Evolutionary conservation across 1,139 yeast species (phyloP), one percentile per base, ranked within the genome.

Genomic region (Taiozyma onychis): DNA sequence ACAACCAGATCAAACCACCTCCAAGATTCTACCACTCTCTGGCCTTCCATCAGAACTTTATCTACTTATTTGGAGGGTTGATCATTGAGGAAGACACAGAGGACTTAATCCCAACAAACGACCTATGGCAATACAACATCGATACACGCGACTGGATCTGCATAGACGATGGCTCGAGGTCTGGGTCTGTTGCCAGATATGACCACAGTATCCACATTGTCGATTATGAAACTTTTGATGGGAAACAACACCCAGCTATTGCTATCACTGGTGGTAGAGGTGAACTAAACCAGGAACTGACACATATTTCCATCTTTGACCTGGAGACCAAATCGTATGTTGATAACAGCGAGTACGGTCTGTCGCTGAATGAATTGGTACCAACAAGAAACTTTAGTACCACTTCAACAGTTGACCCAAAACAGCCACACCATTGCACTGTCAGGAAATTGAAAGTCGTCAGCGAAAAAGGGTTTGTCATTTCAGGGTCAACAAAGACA

Each of bases 61-160:
- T 85, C 3, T 85, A 76, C 60, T 58, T 84, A 3, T 81, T 77
- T 61, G 93, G 93, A 21, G 95, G 95, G 0, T 63, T 85, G 34
- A 62, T 66, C 0, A 58, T 74, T 22, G 61, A 63, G 43, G 56
- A 55, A 7, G 48, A 52, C 22, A 53, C 55, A 13, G 65, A 66
- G 49, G 66, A 67, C 41, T 63, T 83, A 24, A 67, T 69, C 2
- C 79, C 86, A 0, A 59, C 75, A 18, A 83, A 83, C 57, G 93
- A 85, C 56, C 65, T 84, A 24, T 86, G 93, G 91, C 76, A 75
- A 55, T 79, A 83, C 55, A 76, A 83, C 62, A 65, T 82, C 44
- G 75, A 72, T 42, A 65, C 74, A 3, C 71, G 70, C 47, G 63
- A 64, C 21, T 85, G 91, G 90, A 64, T 62, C 1, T 71, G 78